Percentiles rank a stretch among this genome's conserved stretches.
phyloP scores from a whole-genome alignment of 352 stramenopile genomes.

The Stramenopiles sp. region DNA sequence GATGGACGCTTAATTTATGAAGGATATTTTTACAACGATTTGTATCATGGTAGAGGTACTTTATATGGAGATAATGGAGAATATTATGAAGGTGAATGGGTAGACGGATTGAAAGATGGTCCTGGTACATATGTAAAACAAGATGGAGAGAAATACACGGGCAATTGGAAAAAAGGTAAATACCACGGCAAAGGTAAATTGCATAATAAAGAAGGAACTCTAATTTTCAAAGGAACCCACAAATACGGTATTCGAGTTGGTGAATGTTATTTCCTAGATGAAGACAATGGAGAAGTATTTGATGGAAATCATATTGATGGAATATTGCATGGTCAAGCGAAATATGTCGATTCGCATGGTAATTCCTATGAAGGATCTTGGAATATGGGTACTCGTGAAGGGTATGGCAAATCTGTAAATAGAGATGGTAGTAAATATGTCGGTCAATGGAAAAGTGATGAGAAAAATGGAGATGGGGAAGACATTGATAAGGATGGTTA shows the following conservation, averaged over 20 bases:
- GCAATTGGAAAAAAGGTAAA: slow-evolving; percentile 13
- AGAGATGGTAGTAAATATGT: neutral
- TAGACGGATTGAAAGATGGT: neutral
- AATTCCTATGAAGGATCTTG: neutral
- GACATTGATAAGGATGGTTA: neutral
- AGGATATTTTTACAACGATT: neutral
- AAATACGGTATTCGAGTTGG: neutral
- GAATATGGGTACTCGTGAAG: neutral
- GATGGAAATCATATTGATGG: slow-evolving; percentile 15
- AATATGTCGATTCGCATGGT: slow-evolving; percentile 8
- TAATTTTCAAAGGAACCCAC: neutral
- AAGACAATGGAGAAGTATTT: slow-evolving; percentile 11
- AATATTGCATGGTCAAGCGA: slow-evolving; percentile 12
- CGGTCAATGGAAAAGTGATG: neutral
- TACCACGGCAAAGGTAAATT: slow-evolving; percentile 14
- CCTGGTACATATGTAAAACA: neutral
- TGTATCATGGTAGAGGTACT: neutral
- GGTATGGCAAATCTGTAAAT: neutral
- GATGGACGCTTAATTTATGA: neutral
- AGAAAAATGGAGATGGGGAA: neutral
- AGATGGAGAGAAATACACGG: slow-evolving; percentile 16
- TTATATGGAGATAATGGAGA: slow-evolving; percentile 1
- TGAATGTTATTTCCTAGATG: neutral
- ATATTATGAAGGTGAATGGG: neutral
- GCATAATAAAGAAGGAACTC: slow-evolving; percentile 10